These are phyloP conservation scores for Boletus subcaerulescens DNA, from an alignment of 768 basidiomycete species.

Conservation along the genomic window DNA sequence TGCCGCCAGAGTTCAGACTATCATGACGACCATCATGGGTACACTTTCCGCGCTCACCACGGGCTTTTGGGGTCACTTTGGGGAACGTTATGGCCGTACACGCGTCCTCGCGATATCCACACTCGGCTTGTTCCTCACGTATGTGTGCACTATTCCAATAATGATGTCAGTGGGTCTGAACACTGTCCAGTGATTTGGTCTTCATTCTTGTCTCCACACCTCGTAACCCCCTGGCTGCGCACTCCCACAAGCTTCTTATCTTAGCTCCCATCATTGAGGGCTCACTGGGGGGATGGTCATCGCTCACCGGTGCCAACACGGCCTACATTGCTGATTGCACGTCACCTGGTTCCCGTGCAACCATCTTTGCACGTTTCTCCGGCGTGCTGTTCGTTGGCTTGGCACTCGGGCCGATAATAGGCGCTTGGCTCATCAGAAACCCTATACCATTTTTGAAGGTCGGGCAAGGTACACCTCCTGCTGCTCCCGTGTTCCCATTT, in stretches of 20 bases:
- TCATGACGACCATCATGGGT: slow-evolving; percentile 76
- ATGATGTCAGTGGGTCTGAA: neutral
- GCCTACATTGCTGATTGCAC: slow-evolving; percentile 78
- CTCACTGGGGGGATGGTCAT: slow-evolving; percentile 75
- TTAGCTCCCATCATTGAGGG: slow-evolving; percentile 80
- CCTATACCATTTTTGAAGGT: slow-evolving; percentile 35
- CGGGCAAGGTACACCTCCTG: slow-evolving; percentile 18
- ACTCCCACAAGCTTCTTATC: slow-evolving; percentile 73
- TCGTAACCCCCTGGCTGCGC: slow-evolving; percentile 52
- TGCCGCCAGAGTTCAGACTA: slow-evolving; percentile 72
- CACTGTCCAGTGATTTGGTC: slow-evolving; percentile 58
- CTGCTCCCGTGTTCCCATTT: neutral
- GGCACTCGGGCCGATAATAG: slow-evolving; percentile 73
- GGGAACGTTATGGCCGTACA: slow-evolving; percentile 75
- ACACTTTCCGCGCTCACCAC: slow-evolving; percentile 77
- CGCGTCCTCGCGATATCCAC: slow-evolving; percentile 65
- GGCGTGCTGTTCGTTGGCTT: slow-evolving; percentile 79
- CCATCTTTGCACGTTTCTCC: slow-evolving; percentile 63
- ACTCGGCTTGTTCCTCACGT: slow-evolving; percentile 73
- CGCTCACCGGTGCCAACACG: slow-evolving; percentile 56
- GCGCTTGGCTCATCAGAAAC: slow-evolving; percentile 48
- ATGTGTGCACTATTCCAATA: slow-evolving; percentile 34
- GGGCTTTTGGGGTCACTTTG: slow-evolving; percentile 82
- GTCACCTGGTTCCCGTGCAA: slow-evolving; percentile 74
- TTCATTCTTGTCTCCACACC: slow-evolving; percentile 78